A percentile compares a stretch with the other conserved stretches of the same genome.
Evolutionary conservation across 495 filamentous ascomycete genomes (phyloP).

Genomic region (Delitschia confertaspora): DNA sequence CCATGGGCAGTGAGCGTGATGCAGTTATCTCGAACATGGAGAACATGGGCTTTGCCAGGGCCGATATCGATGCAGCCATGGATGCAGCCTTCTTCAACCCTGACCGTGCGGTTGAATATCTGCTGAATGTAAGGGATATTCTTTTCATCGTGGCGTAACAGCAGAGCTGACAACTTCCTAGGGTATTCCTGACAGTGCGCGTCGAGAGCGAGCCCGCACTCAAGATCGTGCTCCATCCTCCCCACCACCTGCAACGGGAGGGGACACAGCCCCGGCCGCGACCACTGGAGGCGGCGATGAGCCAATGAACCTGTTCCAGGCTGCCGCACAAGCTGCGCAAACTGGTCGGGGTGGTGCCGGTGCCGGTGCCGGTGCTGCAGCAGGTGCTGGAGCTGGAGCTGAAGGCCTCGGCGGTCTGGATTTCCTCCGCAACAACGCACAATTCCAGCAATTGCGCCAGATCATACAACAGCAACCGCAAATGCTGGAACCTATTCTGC

Average conservation of each 20-base stretch:
- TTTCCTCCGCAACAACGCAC: slow-evolving; percentile 89
- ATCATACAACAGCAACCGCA: slow-evolving; percentile 94
- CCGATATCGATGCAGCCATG: slow-evolving; percentile 86
- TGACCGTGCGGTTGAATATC: slow-evolving; percentile 92
- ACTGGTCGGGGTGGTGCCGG: slow-evolving; percentile 44
- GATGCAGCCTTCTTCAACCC: slow-evolving; percentile 94
- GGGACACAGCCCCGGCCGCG: slow-evolving; percentile 28
- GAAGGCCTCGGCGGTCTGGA: slow-evolving; percentile 70
- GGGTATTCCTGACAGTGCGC: slow-evolving; percentile 83
- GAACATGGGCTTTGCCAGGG: slow-evolving; percentile 83
- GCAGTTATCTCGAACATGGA: slow-evolving; percentile 93
- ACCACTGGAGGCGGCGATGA: slow-evolving; percentile 51
- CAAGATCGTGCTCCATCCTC: slow-evolving; percentile 31
- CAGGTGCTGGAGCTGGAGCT: slow-evolving; percentile 46
- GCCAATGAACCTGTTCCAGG: slow-evolving; percentile 87
- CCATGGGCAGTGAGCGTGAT: slow-evolving; percentile 73
- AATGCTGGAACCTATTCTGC: slow-evolving; percentile 96
- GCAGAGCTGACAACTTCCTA: slow-evolving; percentile 34
- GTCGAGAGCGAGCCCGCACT: slow-evolving; percentile 47
- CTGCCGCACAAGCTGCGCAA: slow-evolving; percentile 67
- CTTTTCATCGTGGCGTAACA: no score
- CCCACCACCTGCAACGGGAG: slow-evolving; percentile 25
- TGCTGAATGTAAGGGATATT: slow-evolving; percentile 61
- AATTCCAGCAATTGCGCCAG: slow-evolving; percentile 95
- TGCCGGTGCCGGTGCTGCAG: slow-evolving; percentile 31